Evolutionary conservation across 768 basidiomycete genomes (phyloP).

Genomic region (Boletus rufocinnamomeus): DNA sequence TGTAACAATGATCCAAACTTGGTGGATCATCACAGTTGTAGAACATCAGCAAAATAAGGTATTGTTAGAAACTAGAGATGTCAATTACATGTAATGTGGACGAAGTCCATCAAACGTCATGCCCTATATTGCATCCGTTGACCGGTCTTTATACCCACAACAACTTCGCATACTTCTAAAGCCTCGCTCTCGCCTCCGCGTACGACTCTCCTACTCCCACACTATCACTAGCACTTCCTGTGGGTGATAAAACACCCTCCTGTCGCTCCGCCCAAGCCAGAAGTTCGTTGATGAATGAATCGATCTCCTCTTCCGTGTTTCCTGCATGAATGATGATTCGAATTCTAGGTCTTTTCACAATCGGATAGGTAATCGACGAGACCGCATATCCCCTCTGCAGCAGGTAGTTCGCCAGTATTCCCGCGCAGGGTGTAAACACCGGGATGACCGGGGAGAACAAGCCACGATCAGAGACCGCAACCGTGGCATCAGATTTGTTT

Average conservation of each 20-base stretch:
- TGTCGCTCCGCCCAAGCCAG: slow-evolving; percentile 15
- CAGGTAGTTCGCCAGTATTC: slow-evolving; percentile 18
- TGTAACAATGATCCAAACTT: neutral
- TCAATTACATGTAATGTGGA: neutral
- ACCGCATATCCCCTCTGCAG: slow-evolving; percentile 18
- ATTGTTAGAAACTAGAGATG: neutral
- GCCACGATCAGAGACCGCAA: neutral
- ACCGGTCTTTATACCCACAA: neutral
- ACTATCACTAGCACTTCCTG: neutral
- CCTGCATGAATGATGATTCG: slow-evolving; percentile 20
- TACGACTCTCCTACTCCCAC: neutral
- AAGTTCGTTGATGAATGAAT: slow-evolving; percentile 10
- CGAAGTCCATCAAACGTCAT: neutral
- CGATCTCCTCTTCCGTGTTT: slow-evolving; percentile 23
- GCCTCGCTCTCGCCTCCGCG: slow-evolving; percentile 13
- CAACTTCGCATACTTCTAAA: slow-evolving; percentile 5
- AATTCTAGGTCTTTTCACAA: slow-evolving; percentile 19
- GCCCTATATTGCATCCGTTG: neutral
- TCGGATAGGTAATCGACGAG: slow-evolving; percentile 12
- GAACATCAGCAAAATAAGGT: neutral
- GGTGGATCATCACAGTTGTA: neutral
- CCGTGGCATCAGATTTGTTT: neutral
- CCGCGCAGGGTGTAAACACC: slow-evolving; percentile 15
- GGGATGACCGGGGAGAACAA: slow-evolving; percentile 25
- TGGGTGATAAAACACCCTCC: neutral